Percentiles rank a stretch among this genome's conserved stretches.
These are phyloP conservation scores for Alternaria sp. DNA, from an alignment of 2,329 filamentous ascomycete species.

Conservation along the genomic window DNA sequence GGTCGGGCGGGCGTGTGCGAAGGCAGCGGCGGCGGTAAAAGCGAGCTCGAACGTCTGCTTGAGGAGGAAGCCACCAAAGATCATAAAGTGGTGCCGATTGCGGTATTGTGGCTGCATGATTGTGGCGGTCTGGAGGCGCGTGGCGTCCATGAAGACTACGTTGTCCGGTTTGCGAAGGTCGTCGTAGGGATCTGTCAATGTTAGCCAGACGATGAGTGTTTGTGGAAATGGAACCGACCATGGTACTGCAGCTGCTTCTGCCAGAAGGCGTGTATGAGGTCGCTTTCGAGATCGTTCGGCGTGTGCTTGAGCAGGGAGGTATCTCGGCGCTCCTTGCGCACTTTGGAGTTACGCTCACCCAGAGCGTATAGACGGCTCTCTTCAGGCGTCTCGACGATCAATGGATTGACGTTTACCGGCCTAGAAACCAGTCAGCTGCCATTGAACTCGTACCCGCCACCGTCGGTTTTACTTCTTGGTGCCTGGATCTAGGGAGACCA, in stretches of 20 bases:
- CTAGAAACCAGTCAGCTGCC: conserved; percentile 40
- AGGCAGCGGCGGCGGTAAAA: conserved; percentile 76
- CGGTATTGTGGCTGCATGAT: conserved; percentile 80
- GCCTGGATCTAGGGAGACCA: conserved; percentile 75
- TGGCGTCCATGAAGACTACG: conserved; percentile 69
- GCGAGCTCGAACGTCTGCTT: conserved; percentile 79
- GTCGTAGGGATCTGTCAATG: conserved; percentile 61
- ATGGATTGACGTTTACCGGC: conserved; percentile 68
- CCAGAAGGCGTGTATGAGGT: conserved; percentile 78
- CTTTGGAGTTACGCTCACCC: conserved; percentile 71
- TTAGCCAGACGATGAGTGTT: not conserved
- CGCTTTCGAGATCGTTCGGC: conserved; percentile 74
- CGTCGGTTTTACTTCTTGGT: conserved; percentile 70
- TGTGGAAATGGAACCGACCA: conserved; percentile 47
- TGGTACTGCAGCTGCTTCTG: conserved; percentile 71
- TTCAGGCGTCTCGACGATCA: conserved; percentile 69
- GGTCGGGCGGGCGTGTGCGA: conserved; percentile 72
- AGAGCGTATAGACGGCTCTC: conserved; percentile 69
- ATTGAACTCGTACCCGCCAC: not conserved
- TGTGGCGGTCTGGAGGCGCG: conserved; percentile 69
- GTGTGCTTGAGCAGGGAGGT: conserved; percentile 70
- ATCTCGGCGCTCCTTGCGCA: conserved; percentile 70
- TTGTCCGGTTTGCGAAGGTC: conserved; percentile 64
- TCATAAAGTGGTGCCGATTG: conserved; percentile 78
- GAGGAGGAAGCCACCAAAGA: conserved; percentile 77